Evolutionary conservation across 2,329 filamentous ascomycete genomes (phyloP), one percentile per base, ranked within the genome.

Genomic region (Cadophora malorum): DNA sequence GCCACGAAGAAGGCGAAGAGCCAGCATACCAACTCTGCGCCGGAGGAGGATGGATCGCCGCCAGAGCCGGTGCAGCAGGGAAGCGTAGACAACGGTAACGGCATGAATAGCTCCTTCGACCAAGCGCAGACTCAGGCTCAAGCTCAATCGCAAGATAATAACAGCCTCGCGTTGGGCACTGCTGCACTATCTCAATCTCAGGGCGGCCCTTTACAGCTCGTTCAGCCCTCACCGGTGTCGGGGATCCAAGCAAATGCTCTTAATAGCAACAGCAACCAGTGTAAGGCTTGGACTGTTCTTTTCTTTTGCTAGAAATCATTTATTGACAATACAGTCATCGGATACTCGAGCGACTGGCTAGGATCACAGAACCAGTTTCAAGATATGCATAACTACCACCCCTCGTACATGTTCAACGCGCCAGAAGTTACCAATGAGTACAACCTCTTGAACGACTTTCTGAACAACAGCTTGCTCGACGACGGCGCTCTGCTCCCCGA

Each of bases 381-480:
- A 83, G 94, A 97, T 80, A 96, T 97, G 90, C 93, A 96, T 81
- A 93, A 90, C 78, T 93, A 94, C 77, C 93, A 97, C 81, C 91
- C 93, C 68, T 96, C 92, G 77, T 98, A 96, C 83, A 94, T 97
- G 91, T 96, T 97, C 81, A 91, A 91, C 78, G 88, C 89, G n/a
- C 92, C 94, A 71, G 96, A 99, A 81, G 92, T 97, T 74, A 94
- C 92, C 69, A 96, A 96, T 81, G 96, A 99, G 83, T 97, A 97
- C 80, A 97, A 97, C 78, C 83, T 98, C 63, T 88, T 99, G 77
- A 97, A 96, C 83, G 95, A 99, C 80, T 98, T 98, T 78, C 86
- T 99, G 69, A 96, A 94, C 79, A 96, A 90, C 73, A 97, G 93
- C 78, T 83, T 97, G 65, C 86, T 97, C 72, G 94, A 98, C 81